Conservation (phyloP, 202 grass and related monocot species). For the Bolboschoenoplectus hybrid region DNA sequence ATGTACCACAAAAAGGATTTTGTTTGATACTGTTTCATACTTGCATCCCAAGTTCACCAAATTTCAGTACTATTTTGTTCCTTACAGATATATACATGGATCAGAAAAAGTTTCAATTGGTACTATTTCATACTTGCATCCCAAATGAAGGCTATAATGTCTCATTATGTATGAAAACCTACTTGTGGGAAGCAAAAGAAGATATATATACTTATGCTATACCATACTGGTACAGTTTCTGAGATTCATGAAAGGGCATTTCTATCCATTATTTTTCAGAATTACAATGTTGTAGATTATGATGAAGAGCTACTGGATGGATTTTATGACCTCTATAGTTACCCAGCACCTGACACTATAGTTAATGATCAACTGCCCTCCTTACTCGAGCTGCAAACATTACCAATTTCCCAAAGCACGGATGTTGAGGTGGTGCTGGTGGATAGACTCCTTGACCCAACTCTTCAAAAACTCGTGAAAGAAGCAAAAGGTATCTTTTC, state of each 20-base stretch:
- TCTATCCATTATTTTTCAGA: slow-evolving; percentile 43
- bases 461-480: slow-evolving; percentile 61
- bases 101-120: not conserved
- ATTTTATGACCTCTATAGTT: slow-evolving; percentile 82
- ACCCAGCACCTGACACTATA: slow-evolving; percentile 44
- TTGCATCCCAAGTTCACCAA: not conserved
- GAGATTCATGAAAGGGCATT: slow-evolving; percentile 18
- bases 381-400: slow-evolving; percentile 46
- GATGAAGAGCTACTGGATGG: slow-evolving; percentile 74
- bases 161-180: not conserved
- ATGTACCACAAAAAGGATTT: not conserved
- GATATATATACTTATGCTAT: not conserved
- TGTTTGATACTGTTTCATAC: not conserved
- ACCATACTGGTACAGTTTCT: slow-evolving; percentile 2
- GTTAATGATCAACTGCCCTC: slow-evolving; percentile 67
- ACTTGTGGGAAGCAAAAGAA: not conserved
- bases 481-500: slow-evolving; percentile 48
- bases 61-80: not conserved
- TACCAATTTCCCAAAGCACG: slow-evolving; percentile 36
- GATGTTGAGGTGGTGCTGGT: slow-evolving; percentile 64
- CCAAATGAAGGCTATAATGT: slow-evolving; percentile 10
- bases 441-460: slow-evolving; percentile 53
- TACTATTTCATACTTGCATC: not conserved
- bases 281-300: slow-evolving; percentile 84
- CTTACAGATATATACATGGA: not conserved